These are phyloP conservation scores for Fraxinus cuspidata DNA, from an alignment of 257 asterid species.

Conservation along the genomic window DNA sequence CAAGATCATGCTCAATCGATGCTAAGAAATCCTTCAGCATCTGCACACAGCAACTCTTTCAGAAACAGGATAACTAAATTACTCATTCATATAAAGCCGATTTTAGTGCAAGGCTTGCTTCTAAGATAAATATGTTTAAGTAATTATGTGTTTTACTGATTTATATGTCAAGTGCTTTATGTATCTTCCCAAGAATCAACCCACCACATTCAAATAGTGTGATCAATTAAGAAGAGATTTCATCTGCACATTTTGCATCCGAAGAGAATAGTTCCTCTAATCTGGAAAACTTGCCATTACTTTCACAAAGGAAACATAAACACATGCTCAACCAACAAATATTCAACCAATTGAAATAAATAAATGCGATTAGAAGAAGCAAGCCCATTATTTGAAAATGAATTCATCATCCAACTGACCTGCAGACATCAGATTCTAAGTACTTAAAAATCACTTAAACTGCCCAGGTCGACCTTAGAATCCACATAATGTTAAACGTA, in stretches of 20 bases:
- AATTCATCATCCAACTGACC: neutral
- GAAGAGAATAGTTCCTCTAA: neutral
- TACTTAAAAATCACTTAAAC: neutral
- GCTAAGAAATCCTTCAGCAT: slow-evolving; percentile 45
- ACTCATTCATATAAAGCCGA: neutral
- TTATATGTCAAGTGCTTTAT: neutral
- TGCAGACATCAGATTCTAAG: neutral
- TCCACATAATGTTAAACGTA: neutral
- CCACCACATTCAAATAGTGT: neutral
- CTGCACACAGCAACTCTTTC: slow-evolving; percentile 27
- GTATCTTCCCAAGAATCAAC: neutral
- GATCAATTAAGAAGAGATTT: neutral
- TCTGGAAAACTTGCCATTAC: neutral
- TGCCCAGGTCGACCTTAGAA: neutral
- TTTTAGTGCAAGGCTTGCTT: neutral
- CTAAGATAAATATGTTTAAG: neutral
- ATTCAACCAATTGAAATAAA: neutral
- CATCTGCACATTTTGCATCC: neutral
- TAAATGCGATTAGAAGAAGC: neutral
- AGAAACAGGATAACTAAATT: neutral
- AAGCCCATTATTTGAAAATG: neutral
- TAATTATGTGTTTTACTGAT: too few species aligned
- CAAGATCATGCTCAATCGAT: slow-evolving; percentile 54
- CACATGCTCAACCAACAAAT: neutral
- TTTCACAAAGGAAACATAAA: neutral